Evolutionary conservation across 164 flowering plant genomes (phyloP), one percentile per base, ranked within the genome.

Genomic region (Annona cherimola): DNA sequence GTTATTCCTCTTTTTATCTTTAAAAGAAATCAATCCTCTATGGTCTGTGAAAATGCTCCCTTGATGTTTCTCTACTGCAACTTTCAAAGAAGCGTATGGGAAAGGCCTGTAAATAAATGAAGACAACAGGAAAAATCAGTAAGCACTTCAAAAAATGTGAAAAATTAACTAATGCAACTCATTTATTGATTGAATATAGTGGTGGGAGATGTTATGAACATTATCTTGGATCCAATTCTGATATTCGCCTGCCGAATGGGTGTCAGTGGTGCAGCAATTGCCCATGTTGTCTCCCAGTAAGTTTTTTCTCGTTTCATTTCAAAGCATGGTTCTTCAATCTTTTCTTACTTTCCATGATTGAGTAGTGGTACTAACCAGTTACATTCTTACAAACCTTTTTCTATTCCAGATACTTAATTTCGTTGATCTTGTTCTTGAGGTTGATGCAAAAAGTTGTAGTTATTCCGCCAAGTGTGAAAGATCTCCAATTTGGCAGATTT

Each of bases 231-330:
- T 54, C 94, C 97, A 4, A 85, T 96, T 65, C 76, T 96, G 40
- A 96, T 96, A 43, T 93, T 89, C 69, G 82, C 69, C 39, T 86
- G 79, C 71, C 76, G 67, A 18, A n/a, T 88, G 77, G 98, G 97
- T 6, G 94, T 96, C 65, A 80, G 84, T 65, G 99, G 99, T 77
- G 99, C 99, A 11, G 98, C 99, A 75, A 85, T 96, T 77, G 97
- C 99, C 0, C 99, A 96, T 81, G 96, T 96, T 59, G 71, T 90
- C 64, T 93, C 99, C 72, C 99, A 96, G 99, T 96, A 83, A 86
- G 97, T 82, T 54, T 12, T 26, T 39, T 42, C 42, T 72, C 40
- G 5, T 54, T 63, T 12, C 26, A 18, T 35, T 61, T 5, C 20
- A 35, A n/a, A 3, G 7, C 7, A 12, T 62, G 7, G 65, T 62